Percentiles rank a stretch among this genome's conserved stretches.
Conservation (phyloP, 2,329 filamentous ascomycete species). For the Cordyceps farinosa region DNA sequence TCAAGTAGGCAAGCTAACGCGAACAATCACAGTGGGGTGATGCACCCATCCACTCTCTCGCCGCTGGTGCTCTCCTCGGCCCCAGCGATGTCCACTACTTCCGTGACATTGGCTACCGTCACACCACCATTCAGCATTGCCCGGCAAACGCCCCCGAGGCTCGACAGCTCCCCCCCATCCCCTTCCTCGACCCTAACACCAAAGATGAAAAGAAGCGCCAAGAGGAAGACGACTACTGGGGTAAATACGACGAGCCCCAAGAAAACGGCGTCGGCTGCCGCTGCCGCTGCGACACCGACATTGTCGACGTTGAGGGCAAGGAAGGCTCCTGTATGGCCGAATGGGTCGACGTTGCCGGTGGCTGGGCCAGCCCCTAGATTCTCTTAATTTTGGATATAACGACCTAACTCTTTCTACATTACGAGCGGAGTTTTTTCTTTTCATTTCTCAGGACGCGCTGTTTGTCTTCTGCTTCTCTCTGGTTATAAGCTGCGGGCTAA, state of each 20-base stretch:
- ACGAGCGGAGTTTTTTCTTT: constrained; percentile 16
- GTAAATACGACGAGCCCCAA: constrained; percentile 76
- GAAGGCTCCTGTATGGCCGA: constrained; percentile 91
- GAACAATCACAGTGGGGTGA: constrained; percentile 78
- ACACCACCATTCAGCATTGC: constrained; percentile 98
- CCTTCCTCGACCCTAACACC: constrained; percentile 79
- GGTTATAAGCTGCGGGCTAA: neutral
- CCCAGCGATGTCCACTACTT: constrained; percentile 94
- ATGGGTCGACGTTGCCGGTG: constrained; percentile 96
- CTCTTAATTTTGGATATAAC: constrained; percentile 16
- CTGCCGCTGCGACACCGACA: constrained; percentile 95
- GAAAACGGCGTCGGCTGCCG: constrained; percentile 97
- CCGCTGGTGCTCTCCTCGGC: constrained; percentile 80
- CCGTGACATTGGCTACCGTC: constrained; percentile 95
- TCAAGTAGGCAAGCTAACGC: neutral
- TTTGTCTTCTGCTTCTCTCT: neutral
- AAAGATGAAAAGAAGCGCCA: constrained; percentile 75
- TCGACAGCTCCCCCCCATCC: constrained; percentile 74
- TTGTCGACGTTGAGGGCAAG: constrained; percentile 96
- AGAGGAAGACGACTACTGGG: constrained; percentile 97
- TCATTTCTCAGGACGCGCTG: neutral
- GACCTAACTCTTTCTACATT: constrained; percentile 11
- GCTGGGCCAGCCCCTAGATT: constrained; percentile 64
- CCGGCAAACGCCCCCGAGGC: constrained; percentile 83
- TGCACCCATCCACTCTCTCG: constrained; percentile 95